Conservation (phyloP, 208 protist genomes). For the Lotmaria passim region DNA sequence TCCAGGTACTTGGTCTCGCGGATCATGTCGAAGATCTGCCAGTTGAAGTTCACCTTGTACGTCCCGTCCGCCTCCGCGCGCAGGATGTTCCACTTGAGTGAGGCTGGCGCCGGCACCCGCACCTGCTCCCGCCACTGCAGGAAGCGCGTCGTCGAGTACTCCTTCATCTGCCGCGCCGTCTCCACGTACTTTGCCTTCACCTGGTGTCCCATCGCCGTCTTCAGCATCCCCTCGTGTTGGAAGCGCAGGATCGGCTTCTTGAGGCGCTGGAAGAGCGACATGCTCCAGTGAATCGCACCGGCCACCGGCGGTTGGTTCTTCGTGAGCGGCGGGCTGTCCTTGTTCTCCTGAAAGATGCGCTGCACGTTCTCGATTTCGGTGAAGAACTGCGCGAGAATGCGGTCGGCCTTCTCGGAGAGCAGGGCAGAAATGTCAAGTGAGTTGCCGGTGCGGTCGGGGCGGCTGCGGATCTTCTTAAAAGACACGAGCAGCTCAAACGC, state of each 20-base stretch:
- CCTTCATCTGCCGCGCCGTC: slow-evolving; percentile 94
- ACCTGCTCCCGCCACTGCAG: slow-evolving; percentile 92
- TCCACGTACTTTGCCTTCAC: slow-evolving; percentile 94
- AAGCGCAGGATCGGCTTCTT: slow-evolving; percentile 97
- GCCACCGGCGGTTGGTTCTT: slow-evolving; percentile 98
- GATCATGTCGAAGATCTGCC: slow-evolving; percentile 93
- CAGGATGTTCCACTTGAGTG: slow-evolving; percentile 94
- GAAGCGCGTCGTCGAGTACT: slow-evolving; percentile 93
- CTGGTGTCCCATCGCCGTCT: slow-evolving; percentile 87
- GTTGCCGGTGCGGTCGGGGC: slow-evolving; percentile 73
- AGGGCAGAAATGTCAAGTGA: slow-evolving; percentile 92
- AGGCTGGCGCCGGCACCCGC: slow-evolving; percentile 77
- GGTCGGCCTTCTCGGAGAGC: slow-evolving; percentile 95
- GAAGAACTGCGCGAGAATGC: slow-evolving; percentile 96
- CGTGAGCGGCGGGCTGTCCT: slow-evolving; percentile 92
- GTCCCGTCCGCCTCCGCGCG: slow-evolving; percentile 61
- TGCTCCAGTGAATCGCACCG: slow-evolving; percentile 97
- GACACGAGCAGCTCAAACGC: slow-evolving; percentile 97
- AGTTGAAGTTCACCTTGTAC: slow-evolving; percentile 96
- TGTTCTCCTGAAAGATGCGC: slow-evolving; percentile 91
- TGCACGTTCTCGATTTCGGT: slow-evolving; percentile 92
- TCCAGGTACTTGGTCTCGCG: slow-evolving; percentile 98
- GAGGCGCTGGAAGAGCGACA: slow-evolving; percentile 96
- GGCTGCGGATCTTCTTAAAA: slow-evolving; percentile 94
- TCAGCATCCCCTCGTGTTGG: slow-evolving; percentile 92